Evolutionary conservation across 2,329 filamentous ascomycete species (phyloP).

Genomic region (Coniochaeta sp.): DNA sequence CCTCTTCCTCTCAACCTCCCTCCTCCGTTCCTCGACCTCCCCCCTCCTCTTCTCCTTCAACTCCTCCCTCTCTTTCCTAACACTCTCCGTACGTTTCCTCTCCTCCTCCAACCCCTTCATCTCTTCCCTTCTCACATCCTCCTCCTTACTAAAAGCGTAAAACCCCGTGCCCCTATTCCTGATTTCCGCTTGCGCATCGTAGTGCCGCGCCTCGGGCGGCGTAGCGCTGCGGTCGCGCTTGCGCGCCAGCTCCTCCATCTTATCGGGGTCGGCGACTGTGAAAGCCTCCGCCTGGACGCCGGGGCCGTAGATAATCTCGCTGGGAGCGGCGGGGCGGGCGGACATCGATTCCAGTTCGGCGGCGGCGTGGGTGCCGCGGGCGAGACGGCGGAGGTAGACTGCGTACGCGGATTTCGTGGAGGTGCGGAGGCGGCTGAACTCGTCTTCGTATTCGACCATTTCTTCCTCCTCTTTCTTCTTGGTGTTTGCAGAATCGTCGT

Average conservation of each 20-base stretch:
- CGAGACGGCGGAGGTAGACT: conserved; percentile 51
- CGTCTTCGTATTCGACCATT: conserved; percentile 81
- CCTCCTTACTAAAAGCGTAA: conserved; percentile 79
- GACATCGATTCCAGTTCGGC: conserved; percentile 63
- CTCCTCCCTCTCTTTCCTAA: conserved; percentile 49
- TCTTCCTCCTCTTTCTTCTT: conserved; percentile 41
- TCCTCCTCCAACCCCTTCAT: conserved; percentile 69
- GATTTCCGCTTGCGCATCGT: conserved; percentile 78
- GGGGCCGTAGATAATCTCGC: conserved; percentile 75
- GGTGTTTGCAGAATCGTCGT: conserved; percentile 31
- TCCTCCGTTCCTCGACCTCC: conserved; percentile 50
- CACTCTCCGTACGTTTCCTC: conserved; percentile 60
- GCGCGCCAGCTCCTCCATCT: conserved; percentile 72
- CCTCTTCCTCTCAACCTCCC: conserved; percentile 29
- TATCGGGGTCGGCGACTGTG: conserved; percentile 60
- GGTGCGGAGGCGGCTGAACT: conserved; percentile 77
- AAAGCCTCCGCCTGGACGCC: conserved; percentile 80
- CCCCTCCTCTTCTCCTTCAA: conserved; percentile 51
- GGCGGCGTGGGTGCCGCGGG: conserved; percentile 41
- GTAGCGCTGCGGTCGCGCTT: conserved; percentile 75
- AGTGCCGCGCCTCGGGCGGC: conserved; percentile 74
- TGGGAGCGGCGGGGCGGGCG: conserved; percentile 59
- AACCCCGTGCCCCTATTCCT: conserved; percentile 86
- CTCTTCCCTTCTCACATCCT: conserved; percentile 56
- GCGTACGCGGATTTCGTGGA: conserved; percentile 65